Evolutionary conservation across 495 filamentous ascomycete species (phyloP), one percentile per base, ranked within the genome.

Genomic region (Neurospora sp.): DNA sequence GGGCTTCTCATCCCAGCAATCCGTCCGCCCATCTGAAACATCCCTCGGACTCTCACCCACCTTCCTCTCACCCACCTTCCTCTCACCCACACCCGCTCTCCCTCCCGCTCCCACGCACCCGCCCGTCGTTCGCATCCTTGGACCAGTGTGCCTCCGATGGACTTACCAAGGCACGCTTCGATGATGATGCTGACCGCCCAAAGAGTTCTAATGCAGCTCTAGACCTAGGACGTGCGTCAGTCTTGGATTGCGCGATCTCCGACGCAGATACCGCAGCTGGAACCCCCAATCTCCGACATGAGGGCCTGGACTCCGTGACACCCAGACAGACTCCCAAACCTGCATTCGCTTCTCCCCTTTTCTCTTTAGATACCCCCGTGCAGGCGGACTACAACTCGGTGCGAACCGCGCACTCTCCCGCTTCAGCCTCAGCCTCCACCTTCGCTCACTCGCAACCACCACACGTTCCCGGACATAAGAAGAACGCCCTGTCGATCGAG

Each of bases 401-500:
- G 35, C 73, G 70, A 12, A 42, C 42, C 45, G 47, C 69, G 9
- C n/a, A 35, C 16, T 44, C 71, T 59, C 76, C 37, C 59, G 73
- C 40, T 71, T 35, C 6, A 44, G 39, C 44, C 37, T 39, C 71
- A 35, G 53, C 53, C 53, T 31, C 53, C 22, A 65, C 53, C 53
- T 65, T 65, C 27, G 27, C 53, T 37, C 53, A 65, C 27, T 35
- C 53, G 53, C 53, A 65, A 65, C 18, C 71, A 61, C 65, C 73
- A 16, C 59, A 59, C 31, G 35, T 72, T 59, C 73, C 68, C 65
- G 79, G 82, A 75, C 90, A 88, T 78, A 85, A 83, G 68, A 90
- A 88, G 78, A 90, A 86, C 84, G 84, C 87, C 10, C 83, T 89
- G 47, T 92, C 92, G 14, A 86, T 89, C 73, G 91, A 93, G 74